phyloP scores from a whole-genome alignment of 495 filamentous ascomycete genomes.

The Daldinia grandis region DNA sequence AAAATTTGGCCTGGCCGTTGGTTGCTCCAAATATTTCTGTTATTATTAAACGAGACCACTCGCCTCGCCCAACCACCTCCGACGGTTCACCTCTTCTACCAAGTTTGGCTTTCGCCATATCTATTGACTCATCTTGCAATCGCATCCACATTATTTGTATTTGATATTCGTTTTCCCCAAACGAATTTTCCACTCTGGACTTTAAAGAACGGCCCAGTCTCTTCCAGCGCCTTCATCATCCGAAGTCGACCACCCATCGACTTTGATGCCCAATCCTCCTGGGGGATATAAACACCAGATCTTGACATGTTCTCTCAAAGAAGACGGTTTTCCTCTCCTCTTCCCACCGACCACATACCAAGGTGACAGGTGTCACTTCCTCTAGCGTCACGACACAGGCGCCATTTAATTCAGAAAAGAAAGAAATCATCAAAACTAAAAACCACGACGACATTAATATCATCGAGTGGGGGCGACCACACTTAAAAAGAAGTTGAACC shows the following conservation, averaged over 20 bases:
- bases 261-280: slow-evolving; percentile 45
- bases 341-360: slow-evolving; percentile 65
- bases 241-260: slow-evolving; percentile 43
- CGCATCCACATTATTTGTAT: slow-evolving; percentile 34
- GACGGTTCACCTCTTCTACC: slow-evolving; percentile 31
- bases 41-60: slow-evolving; percentile 43
- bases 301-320: slow-evolving; percentile 62
- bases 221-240: slow-evolving; percentile 42
- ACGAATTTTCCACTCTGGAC: slow-evolving; percentile 42
- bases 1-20: slow-evolving; percentile 30
- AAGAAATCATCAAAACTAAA: slow-evolving; percentile 31
- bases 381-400: slow-evolving; percentile 58
- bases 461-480: slow-evolving; percentile 38
- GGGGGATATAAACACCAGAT: slow-evolving; percentile 50
- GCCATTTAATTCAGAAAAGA: slow-evolving; percentile 43
- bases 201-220: slow-evolving; percentile 39
- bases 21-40: slow-evolving; percentile 38
- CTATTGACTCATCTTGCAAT: slow-evolving; percentile 42
- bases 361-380: slow-evolving; percentile 62
- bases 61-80: slow-evolving; percentile 45
- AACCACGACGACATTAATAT: slow-evolving; percentile 17
- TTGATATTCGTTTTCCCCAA: slow-evolving; percentile 25
- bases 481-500: slow-evolving; percentile 10
- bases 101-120: slow-evolving; percentile 47
- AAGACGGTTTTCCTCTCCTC: slow-evolving; percentile 58